Percentiles rank a stretch among this genome's conserved stretches.
Evolutionary conservation across 768 basidiomycete genomes (phyloP).

Genomic region (Clitopilus hobsonii): DNA sequence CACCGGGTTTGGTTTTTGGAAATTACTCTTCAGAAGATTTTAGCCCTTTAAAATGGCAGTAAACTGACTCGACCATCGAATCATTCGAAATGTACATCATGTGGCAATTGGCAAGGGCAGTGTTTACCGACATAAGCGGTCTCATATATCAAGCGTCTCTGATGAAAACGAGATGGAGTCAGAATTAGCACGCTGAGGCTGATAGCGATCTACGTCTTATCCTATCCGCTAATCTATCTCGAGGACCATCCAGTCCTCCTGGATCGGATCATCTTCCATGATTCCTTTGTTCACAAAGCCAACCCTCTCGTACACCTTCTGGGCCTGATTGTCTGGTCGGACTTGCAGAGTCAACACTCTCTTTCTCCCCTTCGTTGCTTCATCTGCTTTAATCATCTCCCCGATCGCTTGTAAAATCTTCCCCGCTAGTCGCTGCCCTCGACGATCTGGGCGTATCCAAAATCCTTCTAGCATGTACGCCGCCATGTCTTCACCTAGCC

Average conservation of each 20-base stretch:
- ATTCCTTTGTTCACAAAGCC: slow-evolving; percentile 6
- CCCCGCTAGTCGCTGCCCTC: background rate
- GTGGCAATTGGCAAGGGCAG: background rate
- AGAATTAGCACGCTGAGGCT: too few relatives aligned
- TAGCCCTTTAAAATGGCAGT: too few relatives aligned
- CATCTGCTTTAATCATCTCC: background rate
- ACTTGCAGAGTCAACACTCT: background rate
- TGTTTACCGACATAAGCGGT: background rate
- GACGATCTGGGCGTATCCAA: background rate
- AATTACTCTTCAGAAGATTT: too few relatives aligned
- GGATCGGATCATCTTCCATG: slow-evolving; percentile 2
- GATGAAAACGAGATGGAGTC: too few relatives aligned
- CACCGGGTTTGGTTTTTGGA: background rate
- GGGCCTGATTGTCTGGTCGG: background rate
- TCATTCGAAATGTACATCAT: background rate
- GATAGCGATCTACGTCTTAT: background rate
- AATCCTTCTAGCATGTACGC: background rate
- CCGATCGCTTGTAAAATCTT: background rate
- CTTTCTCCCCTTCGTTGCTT: background rate
- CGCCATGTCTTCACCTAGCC: background rate
- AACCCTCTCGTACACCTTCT: background rate
- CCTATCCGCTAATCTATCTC: background rate
- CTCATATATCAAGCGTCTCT: too few relatives aligned
- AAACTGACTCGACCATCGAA: background rate
- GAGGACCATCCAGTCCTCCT: slow-evolving; percentile 6